Base-by-base conservation (phyloP, 495 filamentous ascomycete genomes). In the Neurospora pannonica region DNA sequence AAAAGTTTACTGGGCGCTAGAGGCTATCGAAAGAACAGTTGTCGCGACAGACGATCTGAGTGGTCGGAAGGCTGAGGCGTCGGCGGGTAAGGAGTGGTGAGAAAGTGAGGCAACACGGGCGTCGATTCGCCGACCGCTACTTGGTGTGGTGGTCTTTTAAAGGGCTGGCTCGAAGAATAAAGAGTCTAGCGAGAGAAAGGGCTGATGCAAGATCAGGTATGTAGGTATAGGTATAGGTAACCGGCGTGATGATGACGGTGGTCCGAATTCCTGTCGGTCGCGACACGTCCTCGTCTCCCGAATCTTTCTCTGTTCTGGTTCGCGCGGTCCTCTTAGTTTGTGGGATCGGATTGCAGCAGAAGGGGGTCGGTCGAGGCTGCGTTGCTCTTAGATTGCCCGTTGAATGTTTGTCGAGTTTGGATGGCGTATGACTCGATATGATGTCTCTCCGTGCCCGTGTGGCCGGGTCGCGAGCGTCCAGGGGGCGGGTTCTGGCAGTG, bases 111-210 rank as follows among this genome's bases (percentile, higher is more conserved):
- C 72, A 42, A 70, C 74, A 34, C 62, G 34, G 42, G 74, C 74
- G 77, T 72, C 77, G 81, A 82, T 82, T 81, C 79, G 79, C 77
- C 78, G 76, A 76, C 70, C 72, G 43, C 74, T 79, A 78, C 77
- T 76, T 76, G 74, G 54, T 67, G 54, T 19, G 54, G 13, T 76
- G 39, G 67, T 62, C 71, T 54, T 38, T 21, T 15, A 19, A 34
- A 60, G 70, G 36, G 42, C 39, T 70, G 71, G 54, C 54, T 73
- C 43, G 69, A 62, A 72, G 71, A 71, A 69, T 70, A 43, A 70
- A 34, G 74, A 42, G 43, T 73, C 70, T 75, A 75, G 54, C 15
- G 54, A 67, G 54, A 34, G 54, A 34, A 34, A 67, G 54, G 13
- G 54, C 54, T 36, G 54, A 36, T 67, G 54, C 54, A 62, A 31